Evolutionary conservation across 345 rosid species (phyloP), one percentile per base, ranked within the genome.

Genomic region (Rhizophora apiculata): DNA sequence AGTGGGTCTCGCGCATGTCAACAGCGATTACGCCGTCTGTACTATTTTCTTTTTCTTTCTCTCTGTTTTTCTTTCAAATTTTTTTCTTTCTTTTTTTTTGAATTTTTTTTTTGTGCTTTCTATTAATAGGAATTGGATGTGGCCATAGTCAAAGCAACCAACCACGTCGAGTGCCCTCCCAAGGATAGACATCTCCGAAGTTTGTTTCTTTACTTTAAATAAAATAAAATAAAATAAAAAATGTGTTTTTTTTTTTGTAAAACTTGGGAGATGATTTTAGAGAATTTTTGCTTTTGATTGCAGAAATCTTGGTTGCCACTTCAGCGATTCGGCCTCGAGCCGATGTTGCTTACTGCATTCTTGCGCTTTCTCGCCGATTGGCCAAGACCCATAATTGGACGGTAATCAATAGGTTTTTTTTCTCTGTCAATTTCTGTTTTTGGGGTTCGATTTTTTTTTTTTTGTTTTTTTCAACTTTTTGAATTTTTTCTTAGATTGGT

Each of bases 1-100:
- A 92, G 98, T 96, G 86, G 99, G 99, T 48, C 92, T 96, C 64
- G 98, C 97, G 74, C 99, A 95, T 63, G 98, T 96, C 81, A 96
- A 96, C 83, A 90, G 97, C 82, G 98, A 92, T 74, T 96, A 80
- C 67, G 96, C 99, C 81, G 99, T 95, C 80, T 31, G 49, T 55
- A 49, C 70, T 73, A 37, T 20, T 52, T 29, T 4, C 21, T 3
- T 26, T 61, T 11, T 20, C 16, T 51, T 36, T 18, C 22, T 31
- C 24, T 61, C 26, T 5, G 8, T 13, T 43, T 37, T 64, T 31
- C 46, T 64, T 36, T 13, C 8, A 11, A 11, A 49, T 24, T 6
- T 36, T 55, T 48, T 13, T 8, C 19, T 22, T 29, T 26, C 24
- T n/a, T 39, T 51, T 62, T 31, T 48, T 54, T 52, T 58, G 18